A percentile compares a stretch with the other conserved stretches of the same genome.
Conservation (phyloP, 352 stramenopile species). For the Elongisporangium undulatum region DNA sequence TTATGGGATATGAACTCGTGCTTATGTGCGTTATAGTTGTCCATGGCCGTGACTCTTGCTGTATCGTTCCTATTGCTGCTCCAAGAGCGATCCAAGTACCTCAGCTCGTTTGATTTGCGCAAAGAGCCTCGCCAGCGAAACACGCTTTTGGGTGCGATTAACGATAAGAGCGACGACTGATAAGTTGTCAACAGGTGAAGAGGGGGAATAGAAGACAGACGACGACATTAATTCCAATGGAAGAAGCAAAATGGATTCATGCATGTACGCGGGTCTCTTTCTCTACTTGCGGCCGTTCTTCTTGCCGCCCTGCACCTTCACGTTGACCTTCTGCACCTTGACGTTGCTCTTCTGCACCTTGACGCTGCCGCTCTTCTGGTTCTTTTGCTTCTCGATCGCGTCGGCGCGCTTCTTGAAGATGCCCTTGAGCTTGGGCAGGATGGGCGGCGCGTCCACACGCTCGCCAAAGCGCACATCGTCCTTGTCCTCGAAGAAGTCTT, state of each 20-base stretch:
- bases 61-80: conserved; percentile 42
- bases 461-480: conserved; percentile 72
- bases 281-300: conserved; percentile 9
- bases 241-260: conserved; percentile 1
- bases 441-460: conserved; percentile 72
- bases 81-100: conserved; percentile 66
- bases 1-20: not conserved
- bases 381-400: conserved; percentile 28
- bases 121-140: conserved; percentile 58
- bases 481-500: conserved; percentile 64
- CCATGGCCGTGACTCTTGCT: conserved; percentile 42
- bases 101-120: conserved; percentile 73
- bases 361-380: conserved; percentile 11
- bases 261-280: conserved; percentile 3
- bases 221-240: not conserved
- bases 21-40: conserved; percentile 23
- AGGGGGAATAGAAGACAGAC: not conserved
- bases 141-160: conserved; percentile 25
- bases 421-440: conserved; percentile 76
- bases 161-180: conserved; percentile 39
- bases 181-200: not conserved
- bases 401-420: conserved; percentile 80
- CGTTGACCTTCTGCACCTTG: not conserved
- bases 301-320: conserved; percentile 1
- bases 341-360: conserved; percentile 10